Evolutionary conservation across 2,329 filamentous ascomycete species (phyloP).

Genomic region (Xylaria sp.): DNA sequence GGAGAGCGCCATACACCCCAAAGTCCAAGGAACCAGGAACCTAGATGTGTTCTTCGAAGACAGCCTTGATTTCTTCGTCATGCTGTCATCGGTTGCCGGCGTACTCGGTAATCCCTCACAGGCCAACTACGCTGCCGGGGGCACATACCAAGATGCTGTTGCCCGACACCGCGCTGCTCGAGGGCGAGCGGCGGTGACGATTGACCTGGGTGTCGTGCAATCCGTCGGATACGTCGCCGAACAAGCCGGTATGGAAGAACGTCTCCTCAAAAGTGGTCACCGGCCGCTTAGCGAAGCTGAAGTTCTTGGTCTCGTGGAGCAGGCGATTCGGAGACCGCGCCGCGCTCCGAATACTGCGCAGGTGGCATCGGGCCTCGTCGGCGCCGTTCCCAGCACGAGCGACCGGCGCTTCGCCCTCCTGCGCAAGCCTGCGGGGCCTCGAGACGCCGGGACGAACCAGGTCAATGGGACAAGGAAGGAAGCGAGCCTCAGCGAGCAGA

Average conservation of each 20-base stretch:
- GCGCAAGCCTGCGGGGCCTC: background rate
- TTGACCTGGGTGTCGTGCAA: background rate
- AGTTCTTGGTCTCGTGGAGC: slow-evolving; percentile 25
- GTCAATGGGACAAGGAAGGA: background rate
- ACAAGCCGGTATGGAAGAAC: slow-evolving; percentile 9
- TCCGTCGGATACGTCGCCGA: background rate
- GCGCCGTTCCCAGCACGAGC: background rate
- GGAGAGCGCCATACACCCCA: slow-evolving; percentile 12
- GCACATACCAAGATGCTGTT: slow-evolving; percentile 21
- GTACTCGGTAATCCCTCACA: slow-evolving; percentile 17
- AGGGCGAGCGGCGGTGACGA: slow-evolving; percentile 12
- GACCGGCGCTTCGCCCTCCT: slow-evolving; percentile 26
- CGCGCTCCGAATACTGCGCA: slow-evolving; percentile 13
- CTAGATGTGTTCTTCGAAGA: slow-evolving; percentile 20
- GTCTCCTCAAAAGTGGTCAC: slow-evolving; percentile 20
- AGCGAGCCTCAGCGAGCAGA: slow-evolving; percentile 9
- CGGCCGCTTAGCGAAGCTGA: slow-evolving; percentile 20
- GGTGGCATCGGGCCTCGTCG: slow-evolving; percentile 12
- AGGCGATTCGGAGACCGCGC: slow-evolving; percentile 17
- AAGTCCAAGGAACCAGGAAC: slow-evolving; percentile 13
- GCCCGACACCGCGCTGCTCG: slow-evolving; percentile 19
- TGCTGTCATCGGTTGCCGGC: slow-evolving; percentile 20
- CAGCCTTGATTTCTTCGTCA: slow-evolving; percentile 22
- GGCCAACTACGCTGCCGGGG: slow-evolving; percentile 22
- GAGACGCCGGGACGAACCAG: background rate